Conservation (phyloP, 495 filamentous ascomycete species). For the Tricharina praecox region DNA sequence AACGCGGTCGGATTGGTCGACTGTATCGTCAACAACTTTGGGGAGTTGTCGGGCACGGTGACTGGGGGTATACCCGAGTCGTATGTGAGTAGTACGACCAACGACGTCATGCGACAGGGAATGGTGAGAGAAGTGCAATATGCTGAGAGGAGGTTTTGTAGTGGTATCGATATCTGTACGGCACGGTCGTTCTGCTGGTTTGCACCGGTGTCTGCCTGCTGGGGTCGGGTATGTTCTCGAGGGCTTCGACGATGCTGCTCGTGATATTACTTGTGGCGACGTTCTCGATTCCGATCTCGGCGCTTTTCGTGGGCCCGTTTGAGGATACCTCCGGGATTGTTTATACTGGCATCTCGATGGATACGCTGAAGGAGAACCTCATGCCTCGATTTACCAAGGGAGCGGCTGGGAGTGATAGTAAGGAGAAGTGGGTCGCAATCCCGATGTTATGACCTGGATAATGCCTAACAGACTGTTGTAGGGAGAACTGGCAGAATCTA, state of each 20-base stretch:
- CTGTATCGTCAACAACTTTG: conserved; percentile 64
- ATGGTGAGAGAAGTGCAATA: too few relatives aligned
- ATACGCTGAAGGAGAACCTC: conserved; percentile 55
- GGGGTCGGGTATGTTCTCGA: conserved; percentile 63
- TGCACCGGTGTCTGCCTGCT: conserved; percentile 67
- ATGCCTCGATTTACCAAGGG: conserved; percentile 49
- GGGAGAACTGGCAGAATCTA: conserved; percentile 63
- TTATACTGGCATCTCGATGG: conserved; percentile 56
- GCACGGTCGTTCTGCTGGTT: conserved; percentile 50
- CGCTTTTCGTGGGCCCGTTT: conserved; percentile 50
- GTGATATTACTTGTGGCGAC: conserved; percentile 56
- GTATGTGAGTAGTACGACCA: conserved; percentile 27
- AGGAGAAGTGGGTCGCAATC: neutral
- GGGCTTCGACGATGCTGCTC: conserved; percentile 64
- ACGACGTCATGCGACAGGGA: neutral
- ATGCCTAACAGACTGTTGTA: conserved; percentile 7
- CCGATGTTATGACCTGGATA: neutral
- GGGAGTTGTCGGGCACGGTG: conserved; percentile 40
- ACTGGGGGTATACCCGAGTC: conserved; percentile 48
- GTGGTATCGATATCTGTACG: conserved; percentile 69
- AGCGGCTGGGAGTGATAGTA: conserved; percentile 40
- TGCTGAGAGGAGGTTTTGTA: conserved; percentile 12
- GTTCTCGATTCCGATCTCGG: conserved; percentile 66
- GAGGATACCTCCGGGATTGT: conserved; percentile 43
- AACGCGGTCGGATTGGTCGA: conserved; percentile 78